Base-by-base conservation (phyloP, 2,329 filamentous ascomycete species). In the Coniella lustricola region DNA sequence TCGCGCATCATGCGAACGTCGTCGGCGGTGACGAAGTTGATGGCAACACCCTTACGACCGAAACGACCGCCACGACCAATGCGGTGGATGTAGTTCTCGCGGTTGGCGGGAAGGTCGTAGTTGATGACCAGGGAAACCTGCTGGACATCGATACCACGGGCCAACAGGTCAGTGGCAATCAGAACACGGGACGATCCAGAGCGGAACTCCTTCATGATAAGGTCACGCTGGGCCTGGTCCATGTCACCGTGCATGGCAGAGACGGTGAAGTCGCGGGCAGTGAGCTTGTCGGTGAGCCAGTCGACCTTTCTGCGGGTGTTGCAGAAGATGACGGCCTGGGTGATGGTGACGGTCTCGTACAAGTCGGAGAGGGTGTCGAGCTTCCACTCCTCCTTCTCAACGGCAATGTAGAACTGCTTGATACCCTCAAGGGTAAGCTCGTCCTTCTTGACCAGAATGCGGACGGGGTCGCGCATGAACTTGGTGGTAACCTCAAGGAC, bases 351-450 rank as follows among this genome's bases (percentile, higher is more conserved):
- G 12, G 93, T 97, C 67, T 98, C 93, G 77, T 98, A 98, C 50
- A 98, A 84, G 72, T 98, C 93, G 69, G 90, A 97, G 4, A 98
- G 82, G 3, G 93, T 98, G 67, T 98, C 93, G 60, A 98, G 95
- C 69, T 98, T 98, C 93, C 93, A 98, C 66, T 97, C 93, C 68
- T 98, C 93, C 75, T 96, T 97, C 70, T 98, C 93, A 17, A 97
- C 93, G 2, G 93, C 93, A 61, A 98, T 97, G 66, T 96, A 98
- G 75, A 96, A 98, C 68, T 98, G 93, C 74, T 97, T 97, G 44
- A 98, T 77, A 50, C 93, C 93, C 71, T 97, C 93, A 44, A 98
- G 81, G 2, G 93, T 98, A 75, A 98, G 73, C 67, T 98, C 93
- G 69, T 97, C 93, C 84, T 90, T 90, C 82, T 97, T 96, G 67